These are phyloP conservation scores for Arachis stenosperma DNA, from an alignment of 306 rosid species.

Conservation along the genomic window DNA sequence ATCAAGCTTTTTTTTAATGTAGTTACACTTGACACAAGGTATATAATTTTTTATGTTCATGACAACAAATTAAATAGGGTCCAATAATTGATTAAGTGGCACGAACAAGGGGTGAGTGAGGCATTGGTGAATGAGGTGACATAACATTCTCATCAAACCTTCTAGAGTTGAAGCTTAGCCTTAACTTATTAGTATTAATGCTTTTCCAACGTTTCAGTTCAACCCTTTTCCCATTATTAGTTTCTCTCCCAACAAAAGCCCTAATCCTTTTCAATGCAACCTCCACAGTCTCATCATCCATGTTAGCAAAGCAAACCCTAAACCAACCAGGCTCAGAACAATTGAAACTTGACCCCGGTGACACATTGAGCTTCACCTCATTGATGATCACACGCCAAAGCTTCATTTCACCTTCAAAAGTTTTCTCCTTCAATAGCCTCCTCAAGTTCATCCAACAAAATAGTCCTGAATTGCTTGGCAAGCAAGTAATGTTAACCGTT, in stretches of 20 bases:
- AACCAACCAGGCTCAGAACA: slow-evolving; percentile 92
- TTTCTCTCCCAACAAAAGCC: slow-evolving; percentile 54
- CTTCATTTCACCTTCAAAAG: slow-evolving; percentile 68
- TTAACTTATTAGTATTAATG: slow-evolving; percentile 21
- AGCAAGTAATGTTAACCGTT: slow-evolving; percentile 61
- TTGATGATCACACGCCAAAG: slow-evolving; percentile 71
- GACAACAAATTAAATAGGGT: not conserved
- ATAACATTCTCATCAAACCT: slow-evolving; percentile 61
- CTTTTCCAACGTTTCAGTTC: slow-evolving; percentile 42
- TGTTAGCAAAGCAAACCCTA: slow-evolving; percentile 90
- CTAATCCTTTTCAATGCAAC: slow-evolving; percentile 68
- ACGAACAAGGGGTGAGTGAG: slow-evolving; percentile 77
- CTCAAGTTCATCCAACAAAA: slow-evolving; percentile 86
- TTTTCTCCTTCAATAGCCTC: slow-evolving; percentile 52
- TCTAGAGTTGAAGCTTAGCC: slow-evolving; percentile 60
- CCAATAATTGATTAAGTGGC: slow-evolving; percentile 36
- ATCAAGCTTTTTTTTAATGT: not conserved
- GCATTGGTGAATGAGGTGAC: slow-evolving; percentile 79
- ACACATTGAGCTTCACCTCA: slow-evolving; percentile 80
- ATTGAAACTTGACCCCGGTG: slow-evolving; percentile 78
- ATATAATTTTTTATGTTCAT: not conserved
- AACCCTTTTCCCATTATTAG: not conserved
- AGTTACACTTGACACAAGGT: not conserved
- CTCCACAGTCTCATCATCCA: slow-evolving; percentile 72
- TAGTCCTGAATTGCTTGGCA: slow-evolving; percentile 76